A percentile compares a stretch with the other conserved stretches of the same genome.
Evolutionary conservation across 768 basidiomycete species (phyloP).

Genomic region (Sistotremastrum suecicum): DNA sequence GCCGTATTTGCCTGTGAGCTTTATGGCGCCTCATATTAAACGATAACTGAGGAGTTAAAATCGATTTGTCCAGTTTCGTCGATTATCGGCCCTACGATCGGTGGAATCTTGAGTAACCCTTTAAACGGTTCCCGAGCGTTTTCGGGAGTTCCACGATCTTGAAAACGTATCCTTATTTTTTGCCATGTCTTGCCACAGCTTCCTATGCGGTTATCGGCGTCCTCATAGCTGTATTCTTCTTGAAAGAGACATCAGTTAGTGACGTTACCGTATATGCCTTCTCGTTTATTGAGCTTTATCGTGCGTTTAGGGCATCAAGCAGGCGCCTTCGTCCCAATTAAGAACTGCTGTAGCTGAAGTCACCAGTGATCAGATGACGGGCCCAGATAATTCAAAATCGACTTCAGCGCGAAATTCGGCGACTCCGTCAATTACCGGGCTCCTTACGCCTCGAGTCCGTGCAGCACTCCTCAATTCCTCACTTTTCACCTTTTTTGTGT

Average conservation of each 20-base stretch:
- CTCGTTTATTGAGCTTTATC: conserved; percentile 54
- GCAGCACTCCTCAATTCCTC: conserved; percentile 57
- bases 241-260: conserved; percentile 25
- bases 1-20: too few relatives aligned
- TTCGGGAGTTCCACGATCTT: conserved; percentile 35
- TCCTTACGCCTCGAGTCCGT: conserved; percentile 42
- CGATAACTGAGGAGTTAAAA: too few relatives aligned
- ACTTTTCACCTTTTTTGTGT: conserved; percentile 48
- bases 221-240: conserved; percentile 18
- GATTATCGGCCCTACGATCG: conserved; percentile 30
- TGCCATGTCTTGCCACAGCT: conserved; percentile 27
- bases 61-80: conserved; percentile 6
- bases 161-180: conserved; percentile 36
- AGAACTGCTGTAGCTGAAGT: conserved; percentile 38
- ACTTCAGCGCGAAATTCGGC: conserved; percentile 38
- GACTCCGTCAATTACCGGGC: conserved; percentile 32
- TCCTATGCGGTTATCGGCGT: conserved; percentile 22
- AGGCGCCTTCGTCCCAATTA: conserved; percentile 40
- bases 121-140: conserved; percentile 36
- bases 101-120: conserved; percentile 40
- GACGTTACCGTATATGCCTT: conserved; percentile 28
- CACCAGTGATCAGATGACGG: too few relatives aligned
- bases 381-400: conserved; percentile 42
- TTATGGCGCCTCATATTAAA: too few relatives aligned
- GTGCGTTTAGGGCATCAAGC: conserved; percentile 48